Percentiles rank a stretch among this genome's conserved stretches.
Evolutionary conservation across 2,329 filamentous ascomycete genomes (phyloP).

Genomic region (Verticillium tricorpus): DNA sequence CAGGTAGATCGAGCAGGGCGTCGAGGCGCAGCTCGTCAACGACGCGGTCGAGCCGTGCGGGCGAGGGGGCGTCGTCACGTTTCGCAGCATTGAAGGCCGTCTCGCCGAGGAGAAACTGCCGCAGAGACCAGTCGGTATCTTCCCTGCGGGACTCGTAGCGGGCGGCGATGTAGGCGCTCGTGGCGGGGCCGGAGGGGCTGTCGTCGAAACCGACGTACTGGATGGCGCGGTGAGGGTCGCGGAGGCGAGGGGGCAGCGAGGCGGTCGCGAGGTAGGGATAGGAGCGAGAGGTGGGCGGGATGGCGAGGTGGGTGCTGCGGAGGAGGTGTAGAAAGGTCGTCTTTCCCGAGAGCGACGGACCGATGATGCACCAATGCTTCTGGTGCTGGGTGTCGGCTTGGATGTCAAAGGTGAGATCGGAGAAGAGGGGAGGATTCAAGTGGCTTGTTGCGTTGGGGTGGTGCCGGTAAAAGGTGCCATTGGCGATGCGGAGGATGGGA

Average conservation of each 20-base stretch:
- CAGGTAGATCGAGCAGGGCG: conserved; percentile 70
- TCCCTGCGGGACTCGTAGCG: conserved; percentile 87
- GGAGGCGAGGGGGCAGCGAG: conserved; percentile 50
- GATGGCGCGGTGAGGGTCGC: conserved; percentile 63
- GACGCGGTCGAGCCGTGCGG: conserved; percentile 54
- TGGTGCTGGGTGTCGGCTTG: conserved; percentile 43
- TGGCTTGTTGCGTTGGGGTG: conserved; percentile 52
- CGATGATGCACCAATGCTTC: conserved; percentile 80
- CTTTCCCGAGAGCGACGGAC: conserved; percentile 72
- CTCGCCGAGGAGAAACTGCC: conserved; percentile 76
- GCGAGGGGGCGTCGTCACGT: conserved; percentile 44
- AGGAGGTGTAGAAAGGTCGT: conserved; percentile 80
- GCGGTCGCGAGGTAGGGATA: conserved; percentile 73
- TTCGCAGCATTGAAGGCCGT: conserved; percentile 71
- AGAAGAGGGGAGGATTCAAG: conserved; percentile 70
- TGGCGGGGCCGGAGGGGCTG: conserved; percentile 56
- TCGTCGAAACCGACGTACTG: conserved; percentile 88
- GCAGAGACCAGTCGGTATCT: conserved; percentile 79
- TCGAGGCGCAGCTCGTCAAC: conserved; percentile 65
- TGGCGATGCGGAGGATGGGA: conserved; percentile 66
- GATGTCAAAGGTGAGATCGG: conserved; percentile 64
- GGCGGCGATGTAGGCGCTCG: conserved; percentile 81
- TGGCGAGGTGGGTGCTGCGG: conserved; percentile 67
- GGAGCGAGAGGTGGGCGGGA: conserved; percentile 69
- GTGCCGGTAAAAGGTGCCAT: conserved; percentile 79